Conservation (phyloP, 1,284 basidiomycete genomes). For the Puccinia polysora region DNA sequence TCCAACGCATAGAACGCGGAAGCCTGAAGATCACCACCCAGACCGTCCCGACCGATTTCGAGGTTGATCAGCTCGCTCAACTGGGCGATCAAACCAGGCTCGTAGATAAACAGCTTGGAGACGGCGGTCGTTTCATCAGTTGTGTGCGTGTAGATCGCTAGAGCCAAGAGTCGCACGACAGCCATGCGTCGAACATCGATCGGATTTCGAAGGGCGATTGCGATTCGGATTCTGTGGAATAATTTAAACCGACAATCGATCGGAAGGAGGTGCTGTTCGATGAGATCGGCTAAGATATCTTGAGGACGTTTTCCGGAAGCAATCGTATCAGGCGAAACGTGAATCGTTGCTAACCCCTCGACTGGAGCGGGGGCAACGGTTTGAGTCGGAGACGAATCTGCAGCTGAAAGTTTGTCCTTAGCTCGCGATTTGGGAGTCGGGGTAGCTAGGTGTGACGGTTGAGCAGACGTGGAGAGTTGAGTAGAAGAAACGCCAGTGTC, state of each 20-base stretch:
- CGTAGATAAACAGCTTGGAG: slow-evolving; percentile 82
- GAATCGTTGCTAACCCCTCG: slow-evolving; percentile 34
- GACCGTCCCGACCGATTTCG: slow-evolving; percentile 56
- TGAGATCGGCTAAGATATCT: slow-evolving; percentile 68
- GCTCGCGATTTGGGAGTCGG: slow-evolving; percentile 29
- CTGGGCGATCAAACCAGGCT: slow-evolving; percentile 81
- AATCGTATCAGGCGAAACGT: slow-evolving; percentile 17
- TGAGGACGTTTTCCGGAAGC: slow-evolving; percentile 22
- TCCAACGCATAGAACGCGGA: slow-evolving; percentile 84
- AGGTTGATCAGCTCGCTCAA: slow-evolving; percentile 83
- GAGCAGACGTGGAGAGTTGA: slow-evolving; percentile 43
- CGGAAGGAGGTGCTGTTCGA: slow-evolving; percentile 70
- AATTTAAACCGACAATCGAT: slow-evolving; percentile 82
- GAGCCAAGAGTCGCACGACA: slow-evolving; percentile 73
- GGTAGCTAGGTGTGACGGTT: slow-evolving; percentile 1
- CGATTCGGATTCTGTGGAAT: slow-evolving; percentile 77
- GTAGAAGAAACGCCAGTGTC: slow-evolving; percentile 37
- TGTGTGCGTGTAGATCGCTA: slow-evolving; percentile 65
- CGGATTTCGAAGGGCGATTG: slow-evolving; percentile 63
- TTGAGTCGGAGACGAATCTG: slow-evolving; percentile 2
- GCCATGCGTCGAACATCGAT: slow-evolving; percentile 73
- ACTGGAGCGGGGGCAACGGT: background rate
- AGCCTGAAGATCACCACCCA: slow-evolving; percentile 68
- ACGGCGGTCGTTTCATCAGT: slow-evolving; percentile 70
- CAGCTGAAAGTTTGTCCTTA: slow-evolving; percentile 9